phyloP scores from a whole-genome alignment of 1,284 basidiomycete species.

The Vanrija pseudolonga region DNA sequence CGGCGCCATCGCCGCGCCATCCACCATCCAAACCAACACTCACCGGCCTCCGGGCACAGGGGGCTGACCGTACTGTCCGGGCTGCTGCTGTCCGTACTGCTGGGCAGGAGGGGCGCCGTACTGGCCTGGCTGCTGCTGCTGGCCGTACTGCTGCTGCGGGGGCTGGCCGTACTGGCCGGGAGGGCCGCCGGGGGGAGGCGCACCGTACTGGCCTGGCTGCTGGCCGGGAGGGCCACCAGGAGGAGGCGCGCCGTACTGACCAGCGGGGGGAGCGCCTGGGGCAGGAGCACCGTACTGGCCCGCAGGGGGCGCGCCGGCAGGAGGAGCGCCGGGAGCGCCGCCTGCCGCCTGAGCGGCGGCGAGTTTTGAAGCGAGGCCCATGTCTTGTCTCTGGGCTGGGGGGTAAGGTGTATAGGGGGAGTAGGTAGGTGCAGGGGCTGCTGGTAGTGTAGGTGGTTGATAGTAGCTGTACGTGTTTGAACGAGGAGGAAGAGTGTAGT shows the following conservation, averaged over 20 bases:
- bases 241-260: neutral
- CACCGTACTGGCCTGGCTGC: conserved; percentile 17
- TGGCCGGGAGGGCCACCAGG: conserved; percentile 1
- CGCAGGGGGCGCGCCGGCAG: conserved; percentile 1
- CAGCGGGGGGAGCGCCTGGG: conserved; percentile 3
- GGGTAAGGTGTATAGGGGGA: no score
- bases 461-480: no score
- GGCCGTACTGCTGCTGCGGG: conserved; percentile 14
- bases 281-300: conserved; percentile 11
- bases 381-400: neutral
- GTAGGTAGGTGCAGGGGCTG: no score
- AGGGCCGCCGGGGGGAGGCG: conserved; percentile 30
- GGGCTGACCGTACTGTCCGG: conserved; percentile 30
- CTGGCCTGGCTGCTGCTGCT: conserved; percentile 20
- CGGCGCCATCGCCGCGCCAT: no score
- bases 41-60: no score
- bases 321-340: conserved; percentile 13
- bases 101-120: conserved; percentile 10
- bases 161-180: conserved; percentile 26
- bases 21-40: no score
- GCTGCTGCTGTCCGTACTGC: conserved; percentile 24
- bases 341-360: conserved; percentile 28
- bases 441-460: no score
- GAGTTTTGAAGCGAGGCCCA: conserved; percentile 41
- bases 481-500: no score